Base-by-base conservation (phyloP, 2,329 filamentous ascomycete genomes). In the Chrysoporthe austroafricana region DNA sequence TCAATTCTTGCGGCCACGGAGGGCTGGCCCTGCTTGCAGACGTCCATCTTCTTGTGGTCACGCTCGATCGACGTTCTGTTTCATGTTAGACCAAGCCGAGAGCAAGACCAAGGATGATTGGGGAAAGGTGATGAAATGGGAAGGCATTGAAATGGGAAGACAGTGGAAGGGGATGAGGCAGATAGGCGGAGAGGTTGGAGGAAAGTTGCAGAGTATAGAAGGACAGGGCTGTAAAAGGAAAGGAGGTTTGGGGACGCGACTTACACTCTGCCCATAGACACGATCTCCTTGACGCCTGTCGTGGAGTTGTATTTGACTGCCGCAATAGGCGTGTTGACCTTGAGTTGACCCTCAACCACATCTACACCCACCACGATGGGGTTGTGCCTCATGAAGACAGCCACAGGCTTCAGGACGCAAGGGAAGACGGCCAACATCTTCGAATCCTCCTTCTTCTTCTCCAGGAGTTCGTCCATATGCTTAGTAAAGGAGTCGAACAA, bases 1-100 rank as follows among this genome's bases (percentile, higher is more conserved):
- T 99, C 96, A 75, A 99, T 96, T 86, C 99, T 99, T 83, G 99
- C 86, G 26, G 96, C 96, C 11, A 99, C 96, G 1, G 94, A 96
- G n/a, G 96, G 96, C 77, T 97, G 92, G 63, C 95, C 95, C 82
- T 94, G 95, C 81, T 99, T 99, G 84, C 93, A 97, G 67, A 97
- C 86, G 11, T 86, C 87, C 72, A 99, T 90, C 71, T 96, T 89
- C 84, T 99, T 99, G 87, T 99, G 96, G 73, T 99, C 96, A 77
- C 96, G 91, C 80, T 99, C 95, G 76, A 99, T 99, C 1, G 91
- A 94, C 66, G 92, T 92, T n/a, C 94, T 97, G 75, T 67, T 5
- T 11, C 32, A 16, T 4, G 4, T 54, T 54, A 54, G 50, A 18
- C 11, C 26, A 34, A 5, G 26, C n/a, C 13, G 18, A 48, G 16